Percentiles rank a stretch among this genome's conserved stretches.
These are phyloP conservation scores for Aspergillus calidoustus DNA, from an alignment of 2,329 filamentous ascomycete genomes.

Conservation along the genomic window DNA sequence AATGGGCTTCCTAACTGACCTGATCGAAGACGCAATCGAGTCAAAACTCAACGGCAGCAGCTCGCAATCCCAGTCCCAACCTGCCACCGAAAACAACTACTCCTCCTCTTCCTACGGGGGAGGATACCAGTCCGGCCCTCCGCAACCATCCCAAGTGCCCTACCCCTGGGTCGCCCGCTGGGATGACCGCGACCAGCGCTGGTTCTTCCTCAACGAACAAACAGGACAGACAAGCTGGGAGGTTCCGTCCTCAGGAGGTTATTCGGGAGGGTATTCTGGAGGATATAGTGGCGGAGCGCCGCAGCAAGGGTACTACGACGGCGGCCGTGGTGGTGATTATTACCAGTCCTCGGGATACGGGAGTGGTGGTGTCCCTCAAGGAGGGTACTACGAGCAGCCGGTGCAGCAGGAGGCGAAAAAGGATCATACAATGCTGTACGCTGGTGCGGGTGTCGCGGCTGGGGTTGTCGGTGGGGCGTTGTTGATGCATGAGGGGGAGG, in stretches of 20 bases:
- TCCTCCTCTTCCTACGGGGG: not conserved
- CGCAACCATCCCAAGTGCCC: slow-evolving; percentile 29
- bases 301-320: slow-evolving; percentile 14
- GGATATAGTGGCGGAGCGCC: slow-evolving; percentile 26
- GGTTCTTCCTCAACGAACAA: slow-evolving; percentile 53
- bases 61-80: slow-evolving; percentile 1
- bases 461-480: slow-evolving; percentile 51
- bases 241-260: slow-evolving; percentile 33
- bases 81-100: slow-evolving; percentile 15
- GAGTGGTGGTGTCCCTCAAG: slow-evolving; percentile 21
- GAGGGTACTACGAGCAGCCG: slow-evolving; percentile 20
- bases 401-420: slow-evolving; percentile 26
- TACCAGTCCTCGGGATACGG: slow-evolving; percentile 12
- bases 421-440: slow-evolving; percentile 41
- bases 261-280: not conserved
- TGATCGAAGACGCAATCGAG: slow-evolving; percentile 34
- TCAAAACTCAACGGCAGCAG: slow-evolving; percentile 15
- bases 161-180: slow-evolving; percentile 53
- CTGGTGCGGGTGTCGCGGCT: slow-evolving; percentile 45
- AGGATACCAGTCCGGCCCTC: slow-evolving; percentile 8
- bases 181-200: slow-evolving; percentile 47
- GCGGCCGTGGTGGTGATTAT: slow-evolving; percentile 18
- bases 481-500: slow-evolving; percentile 51
- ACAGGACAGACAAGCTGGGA: slow-evolving; percentile 51
- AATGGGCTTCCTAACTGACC: slow-evolving; percentile 36